These are phyloP conservation scores for Monosporozyma yasuniensis DNA, from an alignment of 805 yeast genomes.

Conservation along the genomic window DNA sequence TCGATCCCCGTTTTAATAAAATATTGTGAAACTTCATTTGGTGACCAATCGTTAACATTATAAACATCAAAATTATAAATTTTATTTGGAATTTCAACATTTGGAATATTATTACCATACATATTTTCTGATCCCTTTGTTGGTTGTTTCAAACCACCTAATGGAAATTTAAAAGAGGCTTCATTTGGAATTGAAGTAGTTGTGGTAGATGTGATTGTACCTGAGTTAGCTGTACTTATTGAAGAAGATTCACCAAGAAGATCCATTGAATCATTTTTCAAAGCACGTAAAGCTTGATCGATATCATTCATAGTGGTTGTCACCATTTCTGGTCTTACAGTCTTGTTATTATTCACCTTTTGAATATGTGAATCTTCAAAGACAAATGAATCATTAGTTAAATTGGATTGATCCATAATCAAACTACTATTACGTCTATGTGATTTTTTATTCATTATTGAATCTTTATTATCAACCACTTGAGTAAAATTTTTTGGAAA, in stretches of 20 bases:
- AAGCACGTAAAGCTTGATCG: constrained; percentile 59
- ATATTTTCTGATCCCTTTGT: neutral
- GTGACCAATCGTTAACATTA: constrained; percentile 61
- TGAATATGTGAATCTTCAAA: neutral
- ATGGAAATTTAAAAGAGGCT: neutral
- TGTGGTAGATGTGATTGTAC: neutral
- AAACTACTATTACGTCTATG: constrained; percentile 30
- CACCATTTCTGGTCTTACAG: constrained; percentile 18
- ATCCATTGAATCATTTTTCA: constrained; percentile 33
- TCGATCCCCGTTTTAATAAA: constrained; percentile 69
- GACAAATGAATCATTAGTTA: neutral
- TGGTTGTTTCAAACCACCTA: neutral
- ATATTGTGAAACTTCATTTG: constrained; percentile 73
- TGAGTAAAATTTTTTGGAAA: constrained; percentile 87
- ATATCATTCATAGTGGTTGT: constrained; percentile 57
- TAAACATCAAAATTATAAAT: neutral
- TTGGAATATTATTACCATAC: neutral
- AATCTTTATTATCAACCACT: constrained; percentile 33
- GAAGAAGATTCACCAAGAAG: constrained; percentile 4
- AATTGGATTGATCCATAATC: constrained; percentile 7
- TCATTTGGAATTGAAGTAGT: neutral
- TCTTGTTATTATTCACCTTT: neutral
- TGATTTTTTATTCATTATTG: constrained; percentile 48
- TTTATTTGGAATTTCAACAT: too few relatives aligned
- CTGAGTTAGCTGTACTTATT: neutral